phyloP scores from a whole-genome alignment of 1,139 yeast species.

The Groenewaldozyma sp. region DNA sequence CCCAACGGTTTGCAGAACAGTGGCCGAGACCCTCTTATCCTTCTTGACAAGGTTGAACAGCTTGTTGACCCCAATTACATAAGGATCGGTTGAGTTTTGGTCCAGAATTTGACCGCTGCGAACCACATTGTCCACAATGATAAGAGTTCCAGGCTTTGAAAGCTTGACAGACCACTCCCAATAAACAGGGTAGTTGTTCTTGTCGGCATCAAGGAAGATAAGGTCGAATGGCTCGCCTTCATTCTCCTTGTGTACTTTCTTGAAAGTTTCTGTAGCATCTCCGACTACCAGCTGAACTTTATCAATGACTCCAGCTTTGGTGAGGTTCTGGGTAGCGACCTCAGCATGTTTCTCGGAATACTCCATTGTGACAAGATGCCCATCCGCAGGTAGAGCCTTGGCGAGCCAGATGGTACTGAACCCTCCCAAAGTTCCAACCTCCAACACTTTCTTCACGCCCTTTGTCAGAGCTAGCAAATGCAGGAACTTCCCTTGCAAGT shows the following conservation, averaged over 20 bases:
- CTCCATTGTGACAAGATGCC: slow-evolving; percentile 14
- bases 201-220: slow-evolving; percentile 16
- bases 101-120: slow-evolving; percentile 9
- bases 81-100: slow-evolving; percentile 1
- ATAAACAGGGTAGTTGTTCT: slow-evolving; percentile 13
- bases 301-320: slow-evolving; percentile 15
- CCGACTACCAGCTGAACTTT: slow-evolving; percentile 18
- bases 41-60: slow-evolving; percentile 11
- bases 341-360: slow-evolving; percentile 15
- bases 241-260: slow-evolving; percentile 8
- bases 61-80: slow-evolving; percentile 8
- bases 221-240: slow-evolving; percentile 11
- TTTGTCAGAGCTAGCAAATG: slow-evolving; percentile 10
- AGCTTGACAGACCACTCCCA: slow-evolving; percentile 14
- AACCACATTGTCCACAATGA: slow-evolving; percentile 15
- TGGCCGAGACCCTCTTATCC: slow-evolving; percentile 11
- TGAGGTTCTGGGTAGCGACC: slow-evolving; percentile 13
- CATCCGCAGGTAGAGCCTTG: slow-evolving; percentile 14
- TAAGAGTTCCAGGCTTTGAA: slow-evolving; percentile 11
- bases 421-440: slow-evolving; percentile 16
- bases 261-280: slow-evolving; percentile 12
- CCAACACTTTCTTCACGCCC: slow-evolving; percentile 13
- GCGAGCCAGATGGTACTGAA: slow-evolving; percentile 17
- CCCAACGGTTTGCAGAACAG: slow-evolving; percentile 14
- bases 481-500: slow-evolving; percentile 12